Base-by-base conservation (phyloP, 257 asterid genomes). In the Petunia secreta region DNA sequence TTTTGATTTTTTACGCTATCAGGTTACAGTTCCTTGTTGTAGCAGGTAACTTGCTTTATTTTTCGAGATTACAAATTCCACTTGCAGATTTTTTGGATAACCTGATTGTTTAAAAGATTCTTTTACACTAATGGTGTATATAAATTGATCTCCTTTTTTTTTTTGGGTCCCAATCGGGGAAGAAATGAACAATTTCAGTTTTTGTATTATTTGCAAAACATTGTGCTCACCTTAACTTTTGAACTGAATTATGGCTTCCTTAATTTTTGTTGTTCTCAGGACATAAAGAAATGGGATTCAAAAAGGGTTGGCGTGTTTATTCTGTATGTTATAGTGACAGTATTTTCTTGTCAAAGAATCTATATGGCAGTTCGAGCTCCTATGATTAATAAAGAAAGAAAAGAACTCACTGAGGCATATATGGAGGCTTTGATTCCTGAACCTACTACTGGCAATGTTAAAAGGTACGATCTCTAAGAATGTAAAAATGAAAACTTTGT, bases 351-450 rank as follows among this genome's bases (percentile, higher is more conserved):
- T 86, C 92, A 76, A 85, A 87, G 91, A 82, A 76, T 88, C 16
- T 91, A 87, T 79, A 89, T 82, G 90, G 91, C 90, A 2, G 71
- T 91, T 82, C 93, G 93, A 83, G 98, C 95, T 58, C 98, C 99
- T 48, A 43, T 89, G 59, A 73, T 96, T 68, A 91, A 86, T 82
- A 92, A 93, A 74, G 95, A 96, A 79, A 89, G 86, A 80, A 90
- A 82, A 80, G 93, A 96, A 69, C 78, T 96, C 85, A 80, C 95
- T 8, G 98, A 96, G 90, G 96, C 97, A 16, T 96, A 89, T 81
- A 96, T 96, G 99, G 99, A 96, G 63, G 96, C 98, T 15, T 85
- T 96, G 76, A 89, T 94, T 82, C 99, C 99, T 59, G 99, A 91
- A 87, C 99, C 99, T 16, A 90, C 96, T 77, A 93, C 98, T 8